Conservation (phyloP, 805 yeast genomes). For the Kazachstania africana region DNA sequence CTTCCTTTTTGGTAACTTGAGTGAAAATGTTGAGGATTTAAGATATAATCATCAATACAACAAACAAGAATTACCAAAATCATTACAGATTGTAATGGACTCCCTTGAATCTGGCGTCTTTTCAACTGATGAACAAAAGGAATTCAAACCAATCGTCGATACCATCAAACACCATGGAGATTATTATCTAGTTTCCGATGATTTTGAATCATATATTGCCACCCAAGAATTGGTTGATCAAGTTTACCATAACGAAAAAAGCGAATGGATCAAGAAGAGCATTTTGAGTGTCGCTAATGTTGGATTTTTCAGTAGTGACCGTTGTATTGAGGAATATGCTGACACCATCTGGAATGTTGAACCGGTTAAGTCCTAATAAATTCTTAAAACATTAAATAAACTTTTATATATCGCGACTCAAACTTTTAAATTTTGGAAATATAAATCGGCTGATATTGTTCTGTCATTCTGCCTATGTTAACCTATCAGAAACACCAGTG, state of each 20-base stretch:
- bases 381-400: too few relatives aligned
- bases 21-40: constrained; percentile 80
- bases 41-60: constrained; percentile 64
- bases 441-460: too few relatives aligned
- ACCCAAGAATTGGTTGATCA: constrained; percentile 70
- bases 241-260: constrained; percentile 50
- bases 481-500: too few relatives aligned
- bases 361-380: constrained; percentile 33
- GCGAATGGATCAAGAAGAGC: constrained; percentile 66
- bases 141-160: constrained; percentile 57
- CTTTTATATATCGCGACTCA: too few relatives aligned
- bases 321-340: constrained; percentile 87
- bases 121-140: constrained; percentile 48
- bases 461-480: too few relatives aligned
- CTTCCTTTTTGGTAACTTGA: constrained; percentile 80
- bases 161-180: constrained; percentile 68
- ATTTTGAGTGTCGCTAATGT: constrained; percentile 77
- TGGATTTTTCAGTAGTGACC: constrained; percentile 86
- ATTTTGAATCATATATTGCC: constrained; percentile 75
- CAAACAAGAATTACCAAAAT: constrained; percentile 41
- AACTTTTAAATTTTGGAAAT: too few relatives aligned
- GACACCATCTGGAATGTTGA: constrained; percentile 85
- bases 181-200: constrained; percentile 77
- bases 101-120: constrained; percentile 59
- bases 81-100: constrained; percentile 49